phyloP scores from a whole-genome alignment of 768 basidiomycete species.

The Tulasnella sp. region DNA sequence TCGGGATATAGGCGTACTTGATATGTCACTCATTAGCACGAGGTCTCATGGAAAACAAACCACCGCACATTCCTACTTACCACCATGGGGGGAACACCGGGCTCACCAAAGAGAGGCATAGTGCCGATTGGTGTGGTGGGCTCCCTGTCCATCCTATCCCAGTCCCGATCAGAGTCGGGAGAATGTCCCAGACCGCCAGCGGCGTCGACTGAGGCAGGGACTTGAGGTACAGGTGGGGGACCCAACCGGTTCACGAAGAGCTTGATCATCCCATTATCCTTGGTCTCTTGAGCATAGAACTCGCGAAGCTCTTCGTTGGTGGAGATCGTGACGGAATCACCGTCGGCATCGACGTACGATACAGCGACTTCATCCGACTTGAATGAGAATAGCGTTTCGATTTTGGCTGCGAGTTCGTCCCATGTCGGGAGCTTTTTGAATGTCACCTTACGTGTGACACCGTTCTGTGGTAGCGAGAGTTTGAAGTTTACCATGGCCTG shows the following conservation, averaged over 20 bases:
- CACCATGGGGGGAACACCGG: neutral
- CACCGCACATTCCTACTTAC: neutral
- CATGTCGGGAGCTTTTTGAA: constrained; percentile 46
- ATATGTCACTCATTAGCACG: neutral
- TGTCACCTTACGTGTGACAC: constrained; percentile 45
- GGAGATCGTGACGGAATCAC: constrained; percentile 65
- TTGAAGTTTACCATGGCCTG: constrained; percentile 40
- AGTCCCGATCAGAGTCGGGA: constrained; percentile 3
- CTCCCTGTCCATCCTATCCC: neutral
- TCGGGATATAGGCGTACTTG: neutral
- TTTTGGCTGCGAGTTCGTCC: constrained; percentile 42
- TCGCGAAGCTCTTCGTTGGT: constrained; percentile 68
- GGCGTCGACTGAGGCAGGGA: neutral
- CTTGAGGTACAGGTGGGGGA: neutral
- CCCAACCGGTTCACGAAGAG: constrained; percentile 40
- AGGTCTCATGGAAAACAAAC: neutral
- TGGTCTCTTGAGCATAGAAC: constrained; percentile 34
- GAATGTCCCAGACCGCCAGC: neutral
- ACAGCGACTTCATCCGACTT: constrained; percentile 47
- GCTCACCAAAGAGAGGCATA: neutral
- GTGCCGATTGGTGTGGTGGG: neutral
- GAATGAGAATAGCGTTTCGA: constrained; percentile 44
- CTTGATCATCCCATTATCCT: constrained; percentile 34
- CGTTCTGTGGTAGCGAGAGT: constrained; percentile 38
- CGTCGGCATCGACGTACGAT: constrained; percentile 59